Evolutionary conservation across 768 basidiomycete species (phyloP), one percentile per base, ranked within the genome.

Genomic region (Trametes cubensis): DNA sequence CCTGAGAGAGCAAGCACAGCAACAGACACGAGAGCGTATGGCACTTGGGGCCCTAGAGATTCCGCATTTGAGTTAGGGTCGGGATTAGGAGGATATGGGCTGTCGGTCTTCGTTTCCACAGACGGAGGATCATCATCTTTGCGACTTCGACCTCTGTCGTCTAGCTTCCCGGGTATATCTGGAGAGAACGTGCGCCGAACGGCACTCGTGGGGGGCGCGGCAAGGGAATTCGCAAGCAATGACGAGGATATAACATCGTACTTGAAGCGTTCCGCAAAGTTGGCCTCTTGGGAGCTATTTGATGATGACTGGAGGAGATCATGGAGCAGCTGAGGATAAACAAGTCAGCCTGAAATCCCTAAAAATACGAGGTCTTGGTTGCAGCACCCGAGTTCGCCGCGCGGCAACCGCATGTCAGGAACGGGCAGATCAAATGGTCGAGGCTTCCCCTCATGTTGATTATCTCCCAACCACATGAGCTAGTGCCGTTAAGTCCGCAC

Each of bases 181-280:
- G 71, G 67, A 3, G 66, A 55, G 44, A 71, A 66, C 15, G 66
- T 41, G 15, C 63, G 70, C 10, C 67, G 68, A 3, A 44, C 51
- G 2, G 63, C 58, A 39, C 53, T 59, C 14, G 64, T 30, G n/a
- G 81, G 74, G 30, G 71, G 58, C 7, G 81, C 66, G 42, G 85
- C 69, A 58, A 86, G 77, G 55, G 83, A 76, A 3, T 84, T 72
- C 3, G 88, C 83, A n/a, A 92, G 80, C 10, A 92, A 78, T 8
- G 89, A 85, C 2, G 90, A 92, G 4, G 90, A 90, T 61, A 92
- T 91, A 4, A 92, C 83, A 61, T 84, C 85, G 80, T 92, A 92
- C 72, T 92, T 92, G 83, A 93, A 92, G 44, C 83, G 87, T 74
- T 93, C 90, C 10, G 84, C 83, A 67, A 91, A 89, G 20, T 81